Evolutionary conservation across 2,329 filamentous ascomycete species (phyloP), one percentile per base, ranked within the genome.

Genomic region (Arthrobotrys conoides): DNA sequence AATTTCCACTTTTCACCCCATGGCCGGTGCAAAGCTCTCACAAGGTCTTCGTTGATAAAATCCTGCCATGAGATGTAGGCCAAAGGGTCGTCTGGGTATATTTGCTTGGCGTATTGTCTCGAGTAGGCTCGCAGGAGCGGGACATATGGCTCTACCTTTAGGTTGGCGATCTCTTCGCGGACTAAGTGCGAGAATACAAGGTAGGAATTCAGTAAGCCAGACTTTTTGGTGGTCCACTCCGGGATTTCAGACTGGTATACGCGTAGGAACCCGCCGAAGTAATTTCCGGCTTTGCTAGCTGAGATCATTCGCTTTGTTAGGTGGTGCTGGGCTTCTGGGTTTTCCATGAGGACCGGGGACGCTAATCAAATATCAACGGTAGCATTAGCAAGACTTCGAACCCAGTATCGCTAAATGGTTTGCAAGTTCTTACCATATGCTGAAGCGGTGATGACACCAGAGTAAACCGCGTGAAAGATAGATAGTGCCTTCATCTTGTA

Each of bases 1-100:
- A 71, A 63, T 27, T 55, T 46, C 73, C 73, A 77, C 18, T 20
- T 16, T 14, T 76, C 41, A n/a, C 49, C 33, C 67, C 66, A 77
- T 10, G 73, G 67, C 16, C 27, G 27, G 22, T 46, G 24, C 12
- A 71, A 8, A 12, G 57, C 49, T 18, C 8, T 51, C 5, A 71
- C 24, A 8, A 77, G n/a, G 1, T 63, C 30, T 5, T 12, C 30
- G 12, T 55, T 38, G 5, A 77, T 71, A 16, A 77, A 77, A 0
- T 71, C 59, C 14, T 71, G 48, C 67, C 67, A 77, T 9, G 49
- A 44, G 8, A 71, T 5, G 9, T 68, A 63, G 5, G 48, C 46
- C 0, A 66, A 36, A 8, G 65, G 38, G 20, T 53, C 20, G 14
- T 64, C 70, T 38, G 36, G 49, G 14, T 51, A 55, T 0, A 46